Evolutionary conservation across 192 early-diverging fungal species (phyloP), one percentile per base, ranked within the genome.

Genomic region (Backusella circina): DNA sequence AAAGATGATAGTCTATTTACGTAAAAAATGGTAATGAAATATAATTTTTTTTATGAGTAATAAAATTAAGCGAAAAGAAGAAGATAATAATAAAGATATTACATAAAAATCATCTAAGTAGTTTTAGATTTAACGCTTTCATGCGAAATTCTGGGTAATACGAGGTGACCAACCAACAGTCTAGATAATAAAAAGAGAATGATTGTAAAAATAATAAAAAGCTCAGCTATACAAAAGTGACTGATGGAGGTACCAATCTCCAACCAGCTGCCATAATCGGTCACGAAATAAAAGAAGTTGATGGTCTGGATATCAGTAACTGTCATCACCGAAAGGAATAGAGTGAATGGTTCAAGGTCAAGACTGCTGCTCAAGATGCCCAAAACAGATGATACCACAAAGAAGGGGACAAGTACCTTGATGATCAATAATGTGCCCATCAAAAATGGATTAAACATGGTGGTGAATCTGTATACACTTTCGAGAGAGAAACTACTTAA

Each of bases 161-260:
- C 39, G 30, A 78, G 72, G 50, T 78, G 72, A 30, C 88, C 88
- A 37, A 90, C 83, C 26, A 88, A 70, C 5, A 84, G 38, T 38
- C 95, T 91, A 71, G 91, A 92, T 6, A 95, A 84, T 36, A 85
- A 87, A 83, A 96, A 98, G 73, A 97, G 84, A 33, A 95, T 79
- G 37, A 96, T 95, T 44, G 93, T 93, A 77, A 98, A 97, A 39
- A 98, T 86, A 64, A 95, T 91, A 88, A 98, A 96, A 69, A 94
- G 83, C n/a, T 89, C 90, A 9, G 95, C 91, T 77, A 98, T 98
- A 72, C 94, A 92, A 83, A 97, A 98, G 79, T 98, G 97, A 71
- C 92, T 94, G 77, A 98, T 98, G 64, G 93, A 94, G 57, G 95
- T 96, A 28, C 97, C 97, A 79, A 98, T 98, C 82, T 98, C 97